Base-by-base conservation (phyloP, 2,329 filamentous ascomycete genomes). In the Diplodia scrobiculata region DNA sequence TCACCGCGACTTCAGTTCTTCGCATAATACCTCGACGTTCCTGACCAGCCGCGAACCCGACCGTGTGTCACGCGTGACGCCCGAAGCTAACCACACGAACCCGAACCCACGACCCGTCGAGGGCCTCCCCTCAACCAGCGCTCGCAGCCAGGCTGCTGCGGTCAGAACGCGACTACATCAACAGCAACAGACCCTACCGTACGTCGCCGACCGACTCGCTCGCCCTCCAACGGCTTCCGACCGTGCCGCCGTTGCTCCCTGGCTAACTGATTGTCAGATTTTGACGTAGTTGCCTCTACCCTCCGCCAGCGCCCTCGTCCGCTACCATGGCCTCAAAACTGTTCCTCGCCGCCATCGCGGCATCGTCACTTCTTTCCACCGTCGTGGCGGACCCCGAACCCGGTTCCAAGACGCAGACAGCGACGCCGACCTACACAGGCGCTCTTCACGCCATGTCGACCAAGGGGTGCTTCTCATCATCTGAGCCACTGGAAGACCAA, bases 391-490 rank as follows among this genome's bases (percentile, higher is more conserved):
- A 32, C 66, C 71, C 19, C 55, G 53, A 32, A 66, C 71, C 19
- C 55, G 53, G 62, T 47, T 34, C 53, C 19, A 66, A 63, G 36
- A 64, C 65, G 11, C 65, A 66, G 36, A 74, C 77, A 66, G 69
- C 72, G 27, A 73, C 74, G 52, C 73, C 75, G 19, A 76, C 76
- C 17, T 69, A 70, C 63, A 76, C 71, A 6, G 51, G 73, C 34
- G 41, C 71, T 5, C 72, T 72, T 27, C 71, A 66, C 55, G 71
- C 72, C 25, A 74, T 76, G 72, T 65, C 65, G 10, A 67, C 74
- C 25, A 75, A 81, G 53, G 85, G 84, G 53, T 88, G 86, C 77
- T 87, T 83, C 74, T 79, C 76, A 50, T 79, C 77, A 19, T 77
- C 79, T 5, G 74, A 73, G n/a, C 80, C 79, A 2, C 76, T 87